Percentiles rank a stretch among this genome's conserved stretches.
These are phyloP conservation scores for Panus rudis DNA, from an alignment of 768 basidiomycete genomes.

Conservation along the genomic window DNA sequence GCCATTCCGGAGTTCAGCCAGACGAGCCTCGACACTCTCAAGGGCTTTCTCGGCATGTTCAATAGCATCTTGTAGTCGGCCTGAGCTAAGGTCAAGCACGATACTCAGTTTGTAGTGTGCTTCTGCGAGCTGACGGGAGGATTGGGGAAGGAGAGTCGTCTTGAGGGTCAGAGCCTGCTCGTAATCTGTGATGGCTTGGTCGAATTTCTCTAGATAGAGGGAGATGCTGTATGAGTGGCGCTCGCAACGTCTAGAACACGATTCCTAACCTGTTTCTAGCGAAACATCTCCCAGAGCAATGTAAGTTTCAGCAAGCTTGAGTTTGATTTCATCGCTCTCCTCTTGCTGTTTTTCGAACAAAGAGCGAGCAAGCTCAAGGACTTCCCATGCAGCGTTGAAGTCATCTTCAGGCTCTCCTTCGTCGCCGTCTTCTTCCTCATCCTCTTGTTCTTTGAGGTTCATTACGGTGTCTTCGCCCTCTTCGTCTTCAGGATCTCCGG, in stretches of 20 bases:
- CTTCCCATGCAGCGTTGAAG: constrained; percentile 97
- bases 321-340: constrained; percentile 53
- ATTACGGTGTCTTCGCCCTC: constrained; percentile 46
- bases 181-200: constrained; percentile 88
- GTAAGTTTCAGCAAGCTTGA: constrained; percentile 88
- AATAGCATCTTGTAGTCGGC: constrained; percentile 77
- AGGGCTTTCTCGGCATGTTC: constrained; percentile 73
- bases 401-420: constrained; percentile 90
- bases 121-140: constrained; percentile 91
- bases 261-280: constrained; percentile 92
- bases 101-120: constrained; percentile 93
- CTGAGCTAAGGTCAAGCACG: constrained; percentile 85
- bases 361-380: constrained; percentile 87
- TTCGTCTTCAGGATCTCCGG: constrained; percentile 61
- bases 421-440: constrained; percentile 53
- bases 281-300: constrained; percentile 94
- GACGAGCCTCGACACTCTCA: constrained; percentile 65
- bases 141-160: constrained; percentile 62
- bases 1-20: constrained; percentile 49
- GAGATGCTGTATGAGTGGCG: constrained; percentile 1
- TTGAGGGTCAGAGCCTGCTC: constrained; percentile 72
- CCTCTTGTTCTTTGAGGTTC: no score
- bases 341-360: constrained; percentile 69
- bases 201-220: constrained; percentile 80
- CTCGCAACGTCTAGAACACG: constrained; percentile 16